Evolutionary conservation across 495 filamentous ascomycete species (phyloP), one percentile per base, ranked within the genome.

Genomic region (Aspergillus ostianus): DNA sequence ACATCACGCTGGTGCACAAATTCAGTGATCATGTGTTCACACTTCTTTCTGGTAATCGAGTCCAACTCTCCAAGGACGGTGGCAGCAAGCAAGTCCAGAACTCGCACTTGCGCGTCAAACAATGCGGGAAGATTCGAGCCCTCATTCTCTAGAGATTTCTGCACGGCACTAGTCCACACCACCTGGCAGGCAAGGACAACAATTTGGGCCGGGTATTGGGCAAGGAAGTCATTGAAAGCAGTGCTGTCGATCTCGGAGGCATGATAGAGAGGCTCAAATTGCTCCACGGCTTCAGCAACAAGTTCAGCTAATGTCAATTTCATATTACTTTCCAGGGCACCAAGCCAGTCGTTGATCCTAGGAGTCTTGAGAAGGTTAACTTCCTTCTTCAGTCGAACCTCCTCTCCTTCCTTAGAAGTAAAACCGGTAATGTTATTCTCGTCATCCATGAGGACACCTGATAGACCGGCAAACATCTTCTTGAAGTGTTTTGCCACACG

Each of bases 381-480:
- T 64, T 92, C 88, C 60, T 87, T 91, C 75, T 92, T 93, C 54
- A 99, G 74, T 44, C 84, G 83, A 46, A 97, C 91, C 61, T 90
- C 83, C 75, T 99, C 94, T 44, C 90, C 93, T 74, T 99, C 94
- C 70, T 96, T 98, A 0, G 95, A 98, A 36, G 88, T 92, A 69
- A 98, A 93, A 0, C 92, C 93, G 7, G 90, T 83, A 60, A 99
- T 97, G 60, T 87, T 84, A 41, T 85, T 84, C 60, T 97, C 88
- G 58, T 97, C 92, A 66, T 97, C 92, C 81, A 96, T 90, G 21
- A 94, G 80, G 41, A 99, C 81, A 0, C 93, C 93, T 6, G 87
- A 90, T 23, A 99, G 78, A 53, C 94, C 94, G 56, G 94, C 94
- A 77, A 99, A 99, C 94, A 99, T 99, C 81, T 99, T 99, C 74